Percentiles rank a stretch among this genome's conserved stretches.
phyloP scores from a whole-genome alignment of 495 filamentous ascomycete genomes.

The Aspergillus panamensis region DNA sequence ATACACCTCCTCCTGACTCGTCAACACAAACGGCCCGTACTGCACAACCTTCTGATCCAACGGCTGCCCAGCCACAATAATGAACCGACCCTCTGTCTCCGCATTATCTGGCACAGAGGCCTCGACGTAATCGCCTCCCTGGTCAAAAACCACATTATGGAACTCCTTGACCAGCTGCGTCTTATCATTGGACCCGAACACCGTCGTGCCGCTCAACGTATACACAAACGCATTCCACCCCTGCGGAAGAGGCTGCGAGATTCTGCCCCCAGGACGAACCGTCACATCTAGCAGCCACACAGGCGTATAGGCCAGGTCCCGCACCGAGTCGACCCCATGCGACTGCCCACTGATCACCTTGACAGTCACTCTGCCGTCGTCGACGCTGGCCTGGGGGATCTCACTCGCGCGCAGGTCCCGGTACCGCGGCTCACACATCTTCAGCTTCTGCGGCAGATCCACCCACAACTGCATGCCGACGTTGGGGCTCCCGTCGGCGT shows the following conservation, averaged over 20 bases:
- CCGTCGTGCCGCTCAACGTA: slow-evolving; percentile 63
- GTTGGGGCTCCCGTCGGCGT: slow-evolving; percentile 69
- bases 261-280: slow-evolving; percentile 71
- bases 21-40: slow-evolving; percentile 94
- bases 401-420: slow-evolving; percentile 74
- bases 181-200: slow-evolving; percentile 59
- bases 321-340: slow-evolving; percentile 78
- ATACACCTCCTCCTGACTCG: slow-evolving; percentile 76
- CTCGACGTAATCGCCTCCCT: slow-evolving; percentile 68
- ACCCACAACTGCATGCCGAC: slow-evolving; percentile 95
- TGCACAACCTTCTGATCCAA: slow-evolving; percentile 91
- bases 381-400: slow-evolving; percentile 66
- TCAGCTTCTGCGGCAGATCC: slow-evolving; percentile 77
- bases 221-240: slow-evolving; percentile 94
- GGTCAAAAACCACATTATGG: slow-evolving; percentile 88
- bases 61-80: slow-evolving; percentile 81
- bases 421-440: slow-evolving; percentile 87
- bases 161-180: slow-evolving; percentile 62
- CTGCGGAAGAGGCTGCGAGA: slow-evolving; percentile 68
- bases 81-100: slow-evolving; percentile 62
- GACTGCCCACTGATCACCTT: slow-evolving; percentile 87
- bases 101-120: slow-evolving; percentile 67
- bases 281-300: slow-evolving; percentile 89
- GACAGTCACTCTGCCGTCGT: slow-evolving; percentile 69
- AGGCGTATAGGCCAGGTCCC: slow-evolving; percentile 90